These are phyloP conservation scores for Geoglossum glabrum DNA, from an alignment of 495 filamentous ascomycete genomes.

Conservation along the genomic window DNA sequence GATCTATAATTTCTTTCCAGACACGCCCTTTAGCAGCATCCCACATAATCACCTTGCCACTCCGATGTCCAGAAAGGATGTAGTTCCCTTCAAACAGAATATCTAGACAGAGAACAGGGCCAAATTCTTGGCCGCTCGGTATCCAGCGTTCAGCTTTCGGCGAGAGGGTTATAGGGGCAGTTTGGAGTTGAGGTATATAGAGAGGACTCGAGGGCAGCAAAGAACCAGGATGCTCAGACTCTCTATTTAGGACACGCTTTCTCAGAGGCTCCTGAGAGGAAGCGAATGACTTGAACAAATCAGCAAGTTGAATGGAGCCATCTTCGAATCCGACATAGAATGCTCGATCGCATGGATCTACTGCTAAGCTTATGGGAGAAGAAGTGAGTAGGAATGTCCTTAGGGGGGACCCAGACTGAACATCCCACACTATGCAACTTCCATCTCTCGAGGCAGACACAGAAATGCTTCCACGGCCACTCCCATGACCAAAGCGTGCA, in stretches of 20 bases:
- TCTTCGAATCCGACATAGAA: conserved; percentile 70
- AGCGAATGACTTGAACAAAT: conserved; percentile 43
- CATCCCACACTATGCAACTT: conserved; percentile 77
- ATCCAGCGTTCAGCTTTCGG: conserved; percentile 33
- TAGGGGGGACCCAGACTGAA: conserved; percentile 49
- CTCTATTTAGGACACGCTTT: background rate
- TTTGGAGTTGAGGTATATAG: conserved; percentile 7
- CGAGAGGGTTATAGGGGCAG: conserved; percentile 1
- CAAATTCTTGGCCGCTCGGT: conserved; percentile 36
- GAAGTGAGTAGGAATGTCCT: conserved; percentile 60
- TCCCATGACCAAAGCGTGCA: conserved; percentile 44
- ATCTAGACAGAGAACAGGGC: conserved; percentile 38
- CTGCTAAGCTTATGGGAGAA: conserved; percentile 45
- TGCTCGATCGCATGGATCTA: conserved; percentile 72
- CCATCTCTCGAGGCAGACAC: conserved; percentile 64
- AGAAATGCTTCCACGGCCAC: conserved; percentile 48
- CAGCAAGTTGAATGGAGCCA: conserved; percentile 59
- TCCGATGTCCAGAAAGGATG: conserved; percentile 61
- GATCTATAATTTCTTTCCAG: conserved; percentile 38
- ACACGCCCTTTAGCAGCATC: conserved; percentile 48
- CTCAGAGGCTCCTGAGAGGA: background rate
- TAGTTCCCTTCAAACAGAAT: conserved; percentile 68
- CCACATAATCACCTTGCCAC: conserved; percentile 63
- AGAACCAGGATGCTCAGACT: background rate
- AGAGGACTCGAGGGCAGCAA: conserved; percentile 5